Conservation (phyloP, 108 stramenopile species). For the Skeletonema costatum region DNA sequence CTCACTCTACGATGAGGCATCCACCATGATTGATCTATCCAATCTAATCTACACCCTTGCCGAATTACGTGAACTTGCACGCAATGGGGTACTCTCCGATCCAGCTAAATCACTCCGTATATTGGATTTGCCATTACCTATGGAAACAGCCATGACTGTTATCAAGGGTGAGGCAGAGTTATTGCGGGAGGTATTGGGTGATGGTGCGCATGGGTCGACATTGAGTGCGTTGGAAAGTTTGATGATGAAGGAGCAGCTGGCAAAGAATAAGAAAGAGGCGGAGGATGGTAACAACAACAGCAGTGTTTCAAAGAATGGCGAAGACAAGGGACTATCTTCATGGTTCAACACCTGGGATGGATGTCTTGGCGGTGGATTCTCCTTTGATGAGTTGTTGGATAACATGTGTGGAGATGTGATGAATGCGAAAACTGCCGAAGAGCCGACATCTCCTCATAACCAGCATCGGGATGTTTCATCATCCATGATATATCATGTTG, state of each 20-base stretch:
- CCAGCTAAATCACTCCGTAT: slow-evolving; percentile 32
- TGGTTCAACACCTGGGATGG: slow-evolving; percentile 40
- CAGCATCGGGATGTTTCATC: slow-evolving; percentile 3
- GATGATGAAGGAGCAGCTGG: slow-evolving; percentile 7
- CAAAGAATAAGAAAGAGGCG: not conserved
- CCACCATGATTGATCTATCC: slow-evolving; percentile 50
- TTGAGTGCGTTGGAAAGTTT: slow-evolving; percentile 37
- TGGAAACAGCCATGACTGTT: slow-evolving; percentile 32
- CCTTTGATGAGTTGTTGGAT: slow-evolving; percentile 26
- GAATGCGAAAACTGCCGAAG: slow-evolving; percentile 1
- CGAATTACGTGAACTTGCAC: slow-evolving; percentile 55
- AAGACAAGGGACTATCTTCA: slow-evolving; percentile 2
- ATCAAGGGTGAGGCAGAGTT: slow-evolving; percentile 37
- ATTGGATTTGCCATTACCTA: slow-evolving; percentile 46
- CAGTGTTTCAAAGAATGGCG: not conserved
- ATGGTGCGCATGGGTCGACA: slow-evolving; percentile 48
- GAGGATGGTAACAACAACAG: not conserved
- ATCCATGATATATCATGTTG: slow-evolving; percentile 49
- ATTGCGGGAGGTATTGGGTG: slow-evolving; percentile 39
- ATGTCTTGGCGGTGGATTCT: slow-evolving; percentile 36
- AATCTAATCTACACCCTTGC: slow-evolving; percentile 59
- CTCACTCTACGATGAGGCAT: slow-evolving; percentile 47
- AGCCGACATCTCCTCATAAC: not conserved
- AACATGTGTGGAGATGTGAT: slow-evolving; percentile 12
- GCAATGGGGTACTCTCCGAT: slow-evolving; percentile 33